Conservation (phyloP, 2,329 filamentous ascomycete genomes). For the Septoria petroselini region DNA sequence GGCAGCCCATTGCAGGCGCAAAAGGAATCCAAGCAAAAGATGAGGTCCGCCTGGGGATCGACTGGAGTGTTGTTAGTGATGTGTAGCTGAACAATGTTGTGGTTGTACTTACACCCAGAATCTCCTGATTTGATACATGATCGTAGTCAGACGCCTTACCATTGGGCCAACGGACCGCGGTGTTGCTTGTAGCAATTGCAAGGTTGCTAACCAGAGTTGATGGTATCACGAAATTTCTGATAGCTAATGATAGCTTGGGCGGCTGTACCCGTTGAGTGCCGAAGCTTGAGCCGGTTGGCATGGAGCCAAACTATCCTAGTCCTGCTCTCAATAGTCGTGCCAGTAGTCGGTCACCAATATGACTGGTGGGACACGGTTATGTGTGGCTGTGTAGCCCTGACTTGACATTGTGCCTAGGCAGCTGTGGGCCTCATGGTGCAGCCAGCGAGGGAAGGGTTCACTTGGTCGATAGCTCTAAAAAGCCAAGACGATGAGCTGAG, state of each 20-base stretch:
- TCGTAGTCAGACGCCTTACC: conserved; percentile 3
- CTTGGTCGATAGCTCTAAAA: too few species aligned
- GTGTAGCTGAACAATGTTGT: too few species aligned
- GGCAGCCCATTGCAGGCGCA: too few species aligned
- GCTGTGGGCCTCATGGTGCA: too few species aligned
- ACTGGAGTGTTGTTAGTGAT: not conserved
- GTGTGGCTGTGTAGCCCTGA: too few species aligned
- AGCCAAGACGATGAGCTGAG: too few species aligned
- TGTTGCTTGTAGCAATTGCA: too few species aligned
- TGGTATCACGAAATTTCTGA: not conserved
- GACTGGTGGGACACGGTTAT: too few species aligned
- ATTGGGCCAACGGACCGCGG: not conserved
- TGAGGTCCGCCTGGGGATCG: conserved; percentile 1
- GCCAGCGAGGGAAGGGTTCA: too few species aligned
- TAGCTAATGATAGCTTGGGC: not conserved
- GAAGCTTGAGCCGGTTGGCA: not conserved
- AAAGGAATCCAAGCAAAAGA: too few species aligned
- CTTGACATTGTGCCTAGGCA: too few species aligned
- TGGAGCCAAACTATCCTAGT: not conserved
- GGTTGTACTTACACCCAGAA: not conserved
- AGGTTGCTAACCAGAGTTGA: not conserved
- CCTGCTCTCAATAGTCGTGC: not conserved
- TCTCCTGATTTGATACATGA: not conserved
- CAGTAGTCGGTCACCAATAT: too few species aligned
- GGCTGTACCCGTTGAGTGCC: not conserved